Base-by-base conservation (phyloP, 768 basidiomycete genomes). In the Piloderma croceum region DNA sequence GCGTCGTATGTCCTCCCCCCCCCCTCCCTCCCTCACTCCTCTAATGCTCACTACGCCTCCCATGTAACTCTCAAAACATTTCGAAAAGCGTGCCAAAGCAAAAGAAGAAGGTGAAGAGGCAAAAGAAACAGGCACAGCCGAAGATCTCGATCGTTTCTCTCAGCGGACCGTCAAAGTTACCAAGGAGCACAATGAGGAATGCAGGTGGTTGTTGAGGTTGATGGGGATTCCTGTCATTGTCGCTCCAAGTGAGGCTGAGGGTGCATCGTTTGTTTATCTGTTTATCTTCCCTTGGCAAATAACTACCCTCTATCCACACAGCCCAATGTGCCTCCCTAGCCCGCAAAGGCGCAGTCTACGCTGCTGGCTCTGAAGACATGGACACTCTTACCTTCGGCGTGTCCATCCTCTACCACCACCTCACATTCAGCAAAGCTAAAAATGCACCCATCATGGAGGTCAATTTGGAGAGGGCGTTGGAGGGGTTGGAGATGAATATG, bases 331-430 rank as follows among this genome's bases (percentile, higher is more conserved):
- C 96, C 5, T 96, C 98, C 60, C 77, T 99, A 2, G 93, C 93
- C n/a, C 79, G 91, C 23, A 92, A 90, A 18, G 92, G 90, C 42
- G 90, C 94, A 70, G 94, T 84, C 38, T 11, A 90, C 58, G 96
- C 90, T 1, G 93, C 96, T 6, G 96, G 96, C 12, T 96, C 93
- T 1, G 96, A 98, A 64, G 96, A 99, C 62, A 99, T 99, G 96
- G 96, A 99, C 54, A 99, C 96, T 6, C 78, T 99, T 17, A 99
- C 96, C 1, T 99, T 99, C 70, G 76, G 79, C 50, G 69, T 94
- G 1, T 94, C 96, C 2, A 82, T 94, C 32, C 73, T 99, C 7
- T 84, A 87, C 51, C 89, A 96, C 21, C 96, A 97, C 63, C 77
- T 99, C 44, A 98, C 96, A 9, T 97, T 98, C 68, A 92, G 90